These are phyloP conservation scores for Monosporozyma yasuniensis DNA, from an alignment of 805 yeast species.

Conservation along the genomic window DNA sequence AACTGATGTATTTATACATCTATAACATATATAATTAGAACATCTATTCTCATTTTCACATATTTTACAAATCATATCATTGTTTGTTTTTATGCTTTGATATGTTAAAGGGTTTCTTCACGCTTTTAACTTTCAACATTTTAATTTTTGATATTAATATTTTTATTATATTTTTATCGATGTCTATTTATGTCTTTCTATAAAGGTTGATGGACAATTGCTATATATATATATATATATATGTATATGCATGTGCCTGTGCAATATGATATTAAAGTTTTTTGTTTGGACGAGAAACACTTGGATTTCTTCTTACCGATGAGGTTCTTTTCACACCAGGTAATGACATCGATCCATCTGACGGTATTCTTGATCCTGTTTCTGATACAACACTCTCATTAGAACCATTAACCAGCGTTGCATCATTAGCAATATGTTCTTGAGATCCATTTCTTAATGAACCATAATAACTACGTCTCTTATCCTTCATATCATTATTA, in stretches of 20 bases:
- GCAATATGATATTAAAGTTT: not conserved
- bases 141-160: not conserved
- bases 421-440: not conserved
- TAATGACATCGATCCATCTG: not conserved
- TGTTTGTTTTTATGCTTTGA: not conserved
- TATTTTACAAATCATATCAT: slow-evolving; percentile 1
- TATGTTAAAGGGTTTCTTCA: too few species aligned
- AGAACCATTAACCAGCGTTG: not conserved
- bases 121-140: too few species aligned
- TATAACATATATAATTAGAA: not conserved
- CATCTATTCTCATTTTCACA: not conserved
- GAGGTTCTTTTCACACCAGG: slow-evolving; percentile 2
- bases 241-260: too few species aligned
- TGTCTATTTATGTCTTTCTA: not conserved
- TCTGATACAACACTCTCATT: not conserved
- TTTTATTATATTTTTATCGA: not conserved
- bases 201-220: too few species aligned
- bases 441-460: not conserved
- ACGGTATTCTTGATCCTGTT: not conserved
- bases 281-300: not conserved
- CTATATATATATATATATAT: too few species aligned
- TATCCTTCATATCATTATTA: not conserved
- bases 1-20: slow-evolving; percentile 1
- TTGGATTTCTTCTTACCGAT: not conserved
- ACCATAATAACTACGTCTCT: not conserved